Conservation (phyloP, 2,329 filamentous ascomycete species). For the Fusarium sp. region DNA sequence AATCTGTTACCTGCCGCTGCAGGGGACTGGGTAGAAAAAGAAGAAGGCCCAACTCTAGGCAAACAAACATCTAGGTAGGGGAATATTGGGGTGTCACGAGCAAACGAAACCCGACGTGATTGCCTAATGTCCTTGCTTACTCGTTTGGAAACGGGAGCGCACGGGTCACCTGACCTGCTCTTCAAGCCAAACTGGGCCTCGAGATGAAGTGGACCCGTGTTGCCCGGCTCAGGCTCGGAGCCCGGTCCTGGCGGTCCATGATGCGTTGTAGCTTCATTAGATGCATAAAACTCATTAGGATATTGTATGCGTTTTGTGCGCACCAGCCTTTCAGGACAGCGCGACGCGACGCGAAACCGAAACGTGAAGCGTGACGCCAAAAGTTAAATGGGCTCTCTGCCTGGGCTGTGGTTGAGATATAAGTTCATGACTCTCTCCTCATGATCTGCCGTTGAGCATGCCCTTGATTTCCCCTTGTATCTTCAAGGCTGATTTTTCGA, state of each 20-base stretch:
- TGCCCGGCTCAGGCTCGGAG: conserved; percentile 20
- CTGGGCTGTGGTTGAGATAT: background rate
- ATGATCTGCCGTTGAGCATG: background rate
- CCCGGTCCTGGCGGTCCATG: conserved; percentile 33
- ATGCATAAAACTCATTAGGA: background rate
- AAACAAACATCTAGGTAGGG: background rate
- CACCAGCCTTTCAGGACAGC: background rate
- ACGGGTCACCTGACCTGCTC: conserved; percentile 32
- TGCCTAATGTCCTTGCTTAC: conserved; percentile 10
- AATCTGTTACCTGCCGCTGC: conserved; percentile 25
- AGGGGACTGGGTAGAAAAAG: conserved; percentile 14
- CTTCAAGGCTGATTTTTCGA: too few relatives aligned
- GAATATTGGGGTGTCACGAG: conserved; percentile 12
- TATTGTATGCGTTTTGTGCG: conserved; percentile 13
- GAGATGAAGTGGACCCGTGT: conserved; percentile 29
- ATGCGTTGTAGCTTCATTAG: conserved; percentile 28
- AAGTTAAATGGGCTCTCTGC: conserved; percentile 7
- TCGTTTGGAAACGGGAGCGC: conserved; percentile 21
- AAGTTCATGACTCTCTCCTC: background rate
- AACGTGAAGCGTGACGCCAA: conserved; percentile 11
- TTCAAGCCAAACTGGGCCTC: conserved; percentile 6
- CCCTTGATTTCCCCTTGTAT: too few relatives aligned
- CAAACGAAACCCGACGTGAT: conserved; percentile 12
- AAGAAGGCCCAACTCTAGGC: background rate
- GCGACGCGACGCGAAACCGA: conserved; percentile 35